phyloP scores from a whole-genome alignment of 345 rosid genomes.

The Bretschneidera sinensis region DNA sequence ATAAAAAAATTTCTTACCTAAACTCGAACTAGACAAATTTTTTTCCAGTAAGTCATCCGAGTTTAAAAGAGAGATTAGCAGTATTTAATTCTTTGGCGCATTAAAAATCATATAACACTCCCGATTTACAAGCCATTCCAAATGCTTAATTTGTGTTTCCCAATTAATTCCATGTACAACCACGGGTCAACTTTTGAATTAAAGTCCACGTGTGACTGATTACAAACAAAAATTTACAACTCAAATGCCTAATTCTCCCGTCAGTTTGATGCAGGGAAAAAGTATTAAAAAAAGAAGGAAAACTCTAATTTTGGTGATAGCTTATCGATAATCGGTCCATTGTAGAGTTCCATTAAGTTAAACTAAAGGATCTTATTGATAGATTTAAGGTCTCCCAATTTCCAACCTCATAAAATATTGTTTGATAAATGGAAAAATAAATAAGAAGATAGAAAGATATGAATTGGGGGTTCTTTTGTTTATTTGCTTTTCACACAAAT shows the following conservation, averaged over 20 bases:
- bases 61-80: too few relatives aligned
- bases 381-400: slow-evolving; percentile 19
- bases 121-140: too few relatives aligned
- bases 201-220: slow-evolving; percentile 22
- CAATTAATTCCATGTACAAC: slow-evolving; percentile 20
- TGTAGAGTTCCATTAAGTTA: neutral
- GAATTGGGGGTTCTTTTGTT: too few relatives aligned
- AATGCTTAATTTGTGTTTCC: neutral
- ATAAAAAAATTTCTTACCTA: too few relatives aligned
- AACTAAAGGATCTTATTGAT: neutral
- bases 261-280: neutral
- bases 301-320: neutral
- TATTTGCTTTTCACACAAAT: too few relatives aligned
- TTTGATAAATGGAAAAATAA: neutral
- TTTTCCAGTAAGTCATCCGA: too few relatives aligned
- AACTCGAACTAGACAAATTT: too few relatives aligned
- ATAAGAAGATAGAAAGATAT: slow-evolving; percentile 16
- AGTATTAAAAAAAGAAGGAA: neutral
- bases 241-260: too few relatives aligned
- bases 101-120: too few relatives aligned
- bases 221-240: neutral
- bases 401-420: slow-evolving; percentile 18
- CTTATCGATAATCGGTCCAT: slow-evolving; percentile 2
- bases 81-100: too few relatives aligned
- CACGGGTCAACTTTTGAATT: slow-evolving; percentile 17